Evolutionary conservation across 2,329 filamentous ascomycete genomes (phyloP), one percentile per base, ranked within the genome.

Genomic region (Colletotrichum sp.): DNA sequence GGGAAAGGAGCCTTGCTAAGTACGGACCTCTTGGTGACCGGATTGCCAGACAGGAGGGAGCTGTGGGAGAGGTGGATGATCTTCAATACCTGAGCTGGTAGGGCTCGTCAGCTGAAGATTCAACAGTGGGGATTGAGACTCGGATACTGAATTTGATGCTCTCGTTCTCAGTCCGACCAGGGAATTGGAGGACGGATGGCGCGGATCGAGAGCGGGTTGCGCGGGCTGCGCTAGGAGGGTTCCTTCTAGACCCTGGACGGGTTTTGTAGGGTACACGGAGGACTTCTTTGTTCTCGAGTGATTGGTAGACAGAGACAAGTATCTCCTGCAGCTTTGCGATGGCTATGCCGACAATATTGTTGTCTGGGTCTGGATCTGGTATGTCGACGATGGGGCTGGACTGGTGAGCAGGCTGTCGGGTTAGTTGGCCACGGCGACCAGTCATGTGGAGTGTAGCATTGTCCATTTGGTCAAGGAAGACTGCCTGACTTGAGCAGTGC

Each of bases 11-110:
- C 3, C 15, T 30, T 24, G 10, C 3, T 21, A 18, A 36, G 7
- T n/a, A 79, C 83, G 58, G 66, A 93, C 92, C 92, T 90, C 82
- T 94, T 94, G 4, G 92, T 93, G 24, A 92, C 85, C 4, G 91
- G 79, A 10, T 84, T 87, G 2, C 89, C 90, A 1, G 88, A 86
- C 0, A 89, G 83, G 2, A 94, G 83, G 5, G 92, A 91, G 78
- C 91, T 88, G 76, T 92, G 92, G 1, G 89, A 88, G 3, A 92
- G 78, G 78, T 92, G 89, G 13, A 94, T 84, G 62, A 94, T 89
- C 10, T 89, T 86, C 34, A 94, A 83, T 8, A 93, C 79, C 7
- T 89, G 88, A 43, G 89, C 92, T 93, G 66, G 6, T 30, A 4
- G 24, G 24, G 24, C 24, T 24, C 8, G 6, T 61, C n/a, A 38